phyloP scores from a whole-genome alignment of 148 eudicot genomes.

The Vaccinium corymbosum region DNA sequence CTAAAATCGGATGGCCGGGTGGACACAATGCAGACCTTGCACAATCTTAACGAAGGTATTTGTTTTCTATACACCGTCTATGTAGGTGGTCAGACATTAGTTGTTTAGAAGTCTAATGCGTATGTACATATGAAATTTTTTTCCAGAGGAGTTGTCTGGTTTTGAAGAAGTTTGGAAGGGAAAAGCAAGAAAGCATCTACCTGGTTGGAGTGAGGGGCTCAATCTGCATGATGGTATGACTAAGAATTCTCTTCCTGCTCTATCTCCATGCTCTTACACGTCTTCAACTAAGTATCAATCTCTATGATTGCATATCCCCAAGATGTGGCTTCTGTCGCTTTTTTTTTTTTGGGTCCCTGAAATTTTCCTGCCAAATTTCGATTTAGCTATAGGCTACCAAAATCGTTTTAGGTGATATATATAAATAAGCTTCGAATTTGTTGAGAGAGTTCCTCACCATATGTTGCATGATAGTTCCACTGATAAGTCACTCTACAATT shows the following conservation, averaged over 20 bases:
- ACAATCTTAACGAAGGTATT: conserved; percentile 76
- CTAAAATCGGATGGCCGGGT: conserved; percentile 83
- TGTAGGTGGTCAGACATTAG: not conserved
- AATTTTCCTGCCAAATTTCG: not conserved
- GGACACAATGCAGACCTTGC: conserved; percentile 73
- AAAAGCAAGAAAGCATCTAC: conserved; percentile 57
- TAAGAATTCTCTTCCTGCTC: not conserved
- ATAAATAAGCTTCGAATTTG: not conserved
- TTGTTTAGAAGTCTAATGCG: not conserved
- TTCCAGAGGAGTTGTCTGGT: conserved; percentile 65
- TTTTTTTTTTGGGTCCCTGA: not conserved
- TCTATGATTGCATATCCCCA: not conserved
- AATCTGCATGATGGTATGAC: conserved; percentile 29
- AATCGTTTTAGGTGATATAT: not conserved
- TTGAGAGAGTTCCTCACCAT: not conserved
- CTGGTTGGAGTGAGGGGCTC: conserved; percentile 52
- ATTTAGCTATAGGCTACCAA: not conserved
- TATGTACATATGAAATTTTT: not conserved
- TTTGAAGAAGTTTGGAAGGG: conserved; percentile 93
- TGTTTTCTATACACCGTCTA: not conserved
- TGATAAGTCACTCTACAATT: not conserved
- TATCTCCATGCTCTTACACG: not conserved
- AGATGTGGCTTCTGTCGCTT: not conserved
- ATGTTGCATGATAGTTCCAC: not conserved
- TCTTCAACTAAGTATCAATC: not conserved